These are phyloP conservation scores for Claviceps arundinis DNA, from an alignment of 2,329 filamentous ascomycete species.

Conservation along the genomic window DNA sequence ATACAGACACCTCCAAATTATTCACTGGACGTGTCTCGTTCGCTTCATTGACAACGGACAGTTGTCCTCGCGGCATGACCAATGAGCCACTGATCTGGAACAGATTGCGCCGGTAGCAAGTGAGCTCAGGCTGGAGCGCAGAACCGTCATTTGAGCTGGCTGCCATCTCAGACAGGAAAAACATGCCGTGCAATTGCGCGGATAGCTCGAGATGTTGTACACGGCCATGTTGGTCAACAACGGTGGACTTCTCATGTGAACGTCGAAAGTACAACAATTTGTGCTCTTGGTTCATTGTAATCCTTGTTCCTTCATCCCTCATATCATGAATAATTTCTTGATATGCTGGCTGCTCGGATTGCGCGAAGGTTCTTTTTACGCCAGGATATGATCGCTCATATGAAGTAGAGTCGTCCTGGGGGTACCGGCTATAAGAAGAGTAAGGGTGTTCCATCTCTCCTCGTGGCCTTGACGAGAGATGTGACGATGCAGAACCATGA, in stretches of 20 bases:
- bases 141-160: constrained; percentile 45
- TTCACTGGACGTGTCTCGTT: constrained; percentile 74
- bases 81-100: constrained; percentile 92
- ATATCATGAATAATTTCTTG: constrained; percentile 49
- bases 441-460: constrained; percentile 38
- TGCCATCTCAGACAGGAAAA: constrained; percentile 72
- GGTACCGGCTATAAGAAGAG: constrained; percentile 38
- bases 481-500: constrained; percentile 26
- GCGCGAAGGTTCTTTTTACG: constrained; percentile 45
- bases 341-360: constrained; percentile 41
- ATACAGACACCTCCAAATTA: constrained; percentile 75
- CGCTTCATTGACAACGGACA: constrained; percentile 71
- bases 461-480: constrained; percentile 32
- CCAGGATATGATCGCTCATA: constrained; percentile 43
- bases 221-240: constrained; percentile 45
- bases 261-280: constrained; percentile 46
- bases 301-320: constrained; percentile 43
- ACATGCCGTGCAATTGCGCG: constrained; percentile 78
- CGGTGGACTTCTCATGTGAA: constrained; percentile 44
- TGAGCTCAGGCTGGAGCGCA: constrained; percentile 64
- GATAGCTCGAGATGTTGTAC: constrained; percentile 49
- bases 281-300: constrained; percentile 46
- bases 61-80: constrained; percentile 62
- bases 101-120: constrained; percentile 88
- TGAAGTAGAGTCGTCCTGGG: constrained; percentile 39